Evolutionary conservation across 1,139 yeast species (phyloP), one percentile per base, ranked within the genome.

Genomic region (Yamadazyma triangularis): DNA sequence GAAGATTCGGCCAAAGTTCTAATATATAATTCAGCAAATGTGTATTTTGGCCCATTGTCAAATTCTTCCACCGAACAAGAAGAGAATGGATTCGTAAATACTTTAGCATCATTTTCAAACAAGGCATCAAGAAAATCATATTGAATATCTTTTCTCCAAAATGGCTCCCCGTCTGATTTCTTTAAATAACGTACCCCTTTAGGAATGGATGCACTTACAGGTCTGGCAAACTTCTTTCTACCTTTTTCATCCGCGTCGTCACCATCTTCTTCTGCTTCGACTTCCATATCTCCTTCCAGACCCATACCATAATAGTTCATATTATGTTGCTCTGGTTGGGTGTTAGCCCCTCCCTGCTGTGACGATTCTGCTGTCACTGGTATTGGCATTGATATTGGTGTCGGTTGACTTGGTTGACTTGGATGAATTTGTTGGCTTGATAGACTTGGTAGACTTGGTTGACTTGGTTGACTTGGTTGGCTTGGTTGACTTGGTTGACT

Each of bases 141-240:
- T 52, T 89, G 96, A 35, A 91, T 81, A 48, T 91, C 97, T 38
- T 64, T 73, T 30, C 97, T 69, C 83, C 94, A 84, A 39, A 89
- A 77, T 12, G 95, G 95, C 47, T 85, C 95, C 4, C 97, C 96
- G 50, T 91, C 97, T 12, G 78, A 70, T 51, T 89, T 89, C 55
- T 89, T 91, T 45, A 91, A 61, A 52, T 85, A 95, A 22, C 49
- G 46, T 23, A 45, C 39, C 1, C 51, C 56, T 31, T 46, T 56
- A 13, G 48, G 52, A 20, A 42, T 43, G 4, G 55, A 42, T 10
- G 49, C 45, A 34, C 42, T 41, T 2, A 43, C 44, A 7, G 46
- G 45, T 23, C 40, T 30, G 23, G 28, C 33, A 4, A 27, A 5
- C 25, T 38, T 39, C 7, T 29, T 24, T 32, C 42, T 38, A 6